Evolutionary conservation across 768 basidiomycete species (phyloP), one percentile per base, ranked within the genome.

Genomic region (Trametes gibbosa): DNA sequence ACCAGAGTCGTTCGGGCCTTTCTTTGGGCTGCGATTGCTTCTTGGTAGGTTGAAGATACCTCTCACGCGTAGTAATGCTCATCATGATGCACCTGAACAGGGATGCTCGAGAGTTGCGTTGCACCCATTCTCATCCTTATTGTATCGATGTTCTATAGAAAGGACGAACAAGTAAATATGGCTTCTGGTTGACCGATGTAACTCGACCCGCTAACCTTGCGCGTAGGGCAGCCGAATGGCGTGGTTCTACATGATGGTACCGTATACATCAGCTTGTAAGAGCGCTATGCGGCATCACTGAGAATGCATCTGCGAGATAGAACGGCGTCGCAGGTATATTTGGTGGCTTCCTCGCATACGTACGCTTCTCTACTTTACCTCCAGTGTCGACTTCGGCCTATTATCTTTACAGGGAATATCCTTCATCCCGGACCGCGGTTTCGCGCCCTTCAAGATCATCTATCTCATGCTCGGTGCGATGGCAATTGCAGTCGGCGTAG

Each of bases 61-160:
- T 16, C n/a, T 17, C 32, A 47, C 8, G 23, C 24, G 24, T 14
- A 51, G 10, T 5, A 34, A 3, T 39, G 19, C 37, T 2, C 9
- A 5, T 19, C 5, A 43, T n/a, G 19, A 14, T 47, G n/a, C 27
- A 14, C 5, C 1, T 32, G 17, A 17, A n/a, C 37, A 86, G 85
- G 85, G 21, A 84, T 86, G 85, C 81, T 81, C 61, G 86, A 88
- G 67, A 80, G 79, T 62, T 85, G 85, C 64, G 86, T 87, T 17
- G 79, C 84, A 3, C 86, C 86, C 0, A 83, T 78, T 59, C 74
- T 87, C 34, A 83, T 87, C 68, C 71, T 86, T 50, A 78, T 86
- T 29, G 76, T 86, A 39, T 81, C 83, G 8, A 84, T 85, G 81
- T 87, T 86, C 64, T 87, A 86, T 72, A 84, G 82, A 74, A 86